Evolutionary conservation across 2,329 filamentous ascomycete genomes (phyloP).

Genomic region (Phaeoacremonium minimum): DNA sequence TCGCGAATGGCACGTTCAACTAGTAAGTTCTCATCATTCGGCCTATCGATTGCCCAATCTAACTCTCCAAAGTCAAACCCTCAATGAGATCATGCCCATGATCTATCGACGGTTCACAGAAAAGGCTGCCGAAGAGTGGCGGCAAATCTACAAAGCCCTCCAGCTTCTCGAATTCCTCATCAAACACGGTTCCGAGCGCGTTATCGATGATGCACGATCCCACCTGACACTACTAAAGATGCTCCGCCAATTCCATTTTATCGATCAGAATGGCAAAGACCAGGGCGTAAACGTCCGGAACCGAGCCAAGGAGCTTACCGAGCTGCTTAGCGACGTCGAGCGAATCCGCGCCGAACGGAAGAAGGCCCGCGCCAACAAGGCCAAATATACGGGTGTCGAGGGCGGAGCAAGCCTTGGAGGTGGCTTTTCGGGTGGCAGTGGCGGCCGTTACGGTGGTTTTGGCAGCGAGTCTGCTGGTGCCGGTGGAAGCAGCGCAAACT

Average conservation of each 20-base stretch:
- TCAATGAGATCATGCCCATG: constrained; percentile 99
- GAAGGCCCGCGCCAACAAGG: constrained; percentile 84
- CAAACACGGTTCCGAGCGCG: constrained; percentile 96
- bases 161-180: constrained; percentile 93
- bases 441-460: constrained; percentile 78
- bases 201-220: constrained; percentile 93
- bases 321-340: constrained; percentile 90
- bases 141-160: constrained; percentile 97
- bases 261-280: constrained; percentile 94
- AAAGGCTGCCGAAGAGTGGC: constrained; percentile 96
- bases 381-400: constrained; percentile 94
- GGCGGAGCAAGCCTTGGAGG: constrained; percentile 64
- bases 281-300: constrained; percentile 98
- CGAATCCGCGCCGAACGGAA: constrained; percentile 78
- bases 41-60: background rate
- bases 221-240: constrained; percentile 96
- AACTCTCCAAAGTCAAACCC: constrained; percentile 64
- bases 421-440: constrained; percentile 44
- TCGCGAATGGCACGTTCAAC: constrained; percentile 95
- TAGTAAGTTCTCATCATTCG: constrained; percentile 62
- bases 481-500: constrained; percentile 47
- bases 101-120: constrained; percentile 99
- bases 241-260: constrained; percentile 97
- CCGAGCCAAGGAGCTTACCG: constrained; percentile 89
- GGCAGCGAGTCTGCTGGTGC: constrained; percentile 74